A percentile compares a stretch with the other conserved stretches of the same genome.
Conservation (phyloP, 225 moss, liverwort and hornwort species). For the Antitrichia curtipendula region DNA sequence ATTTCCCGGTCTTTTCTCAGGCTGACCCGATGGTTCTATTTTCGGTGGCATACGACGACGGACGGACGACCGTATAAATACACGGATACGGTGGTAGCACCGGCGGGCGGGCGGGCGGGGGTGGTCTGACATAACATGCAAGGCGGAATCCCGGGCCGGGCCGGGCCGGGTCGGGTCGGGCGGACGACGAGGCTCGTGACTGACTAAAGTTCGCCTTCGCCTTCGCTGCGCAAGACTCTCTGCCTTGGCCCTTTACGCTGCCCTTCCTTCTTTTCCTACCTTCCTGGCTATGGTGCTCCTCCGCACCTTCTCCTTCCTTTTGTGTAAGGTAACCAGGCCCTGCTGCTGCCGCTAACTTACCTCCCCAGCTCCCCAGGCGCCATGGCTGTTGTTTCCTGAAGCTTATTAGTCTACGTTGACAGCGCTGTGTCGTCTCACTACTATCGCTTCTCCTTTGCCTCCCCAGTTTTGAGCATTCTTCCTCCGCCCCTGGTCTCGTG, state of each 20-base stretch:
- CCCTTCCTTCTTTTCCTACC: not conserved
- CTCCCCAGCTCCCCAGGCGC: not conserved
- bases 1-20: not conserved
- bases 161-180: not conserved
- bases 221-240: not conserved
- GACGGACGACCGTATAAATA: not conserved
- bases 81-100: not conserved
- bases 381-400: not conserved
- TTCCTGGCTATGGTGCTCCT: slow-evolving; percentile 5
- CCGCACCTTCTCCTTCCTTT: not conserved
- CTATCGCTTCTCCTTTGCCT: not conserved
- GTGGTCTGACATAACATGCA: not conserved
- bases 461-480: not conserved
- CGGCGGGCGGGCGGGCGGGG: not conserved
- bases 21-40: slow-evolving; percentile 11
- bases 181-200: slow-evolving; percentile 3
- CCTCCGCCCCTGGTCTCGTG: not conserved
- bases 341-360: not conserved
- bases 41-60: not conserved
- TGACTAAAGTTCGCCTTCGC: slow-evolving; percentile 5
- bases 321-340: not conserved
- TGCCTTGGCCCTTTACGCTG: not conserved
- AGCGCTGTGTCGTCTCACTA: not conserved
- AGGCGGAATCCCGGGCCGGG: not conserved
- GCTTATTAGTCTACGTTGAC: not conserved